Percentiles rank a stretch among this genome's conserved stretches.
Evolutionary conservation across 2,329 filamentous ascomycete species (phyloP).

Genomic region (Bipolaris zeicola): DNA sequence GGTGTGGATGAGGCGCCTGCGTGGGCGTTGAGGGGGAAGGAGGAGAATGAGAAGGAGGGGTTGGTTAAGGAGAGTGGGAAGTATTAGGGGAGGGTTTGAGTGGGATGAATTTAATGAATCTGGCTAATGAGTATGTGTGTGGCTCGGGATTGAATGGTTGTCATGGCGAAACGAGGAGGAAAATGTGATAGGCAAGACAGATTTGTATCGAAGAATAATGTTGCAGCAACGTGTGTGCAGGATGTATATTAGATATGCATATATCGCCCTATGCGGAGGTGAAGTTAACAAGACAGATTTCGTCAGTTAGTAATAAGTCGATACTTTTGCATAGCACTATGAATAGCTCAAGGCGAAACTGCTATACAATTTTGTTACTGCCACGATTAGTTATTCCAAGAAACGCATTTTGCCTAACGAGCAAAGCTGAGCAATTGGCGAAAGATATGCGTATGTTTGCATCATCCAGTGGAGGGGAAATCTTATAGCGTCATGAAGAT

Average conservation of each 20-base stretch:
- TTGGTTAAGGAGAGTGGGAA: conserved; percentile 55
- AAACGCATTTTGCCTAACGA: no score
- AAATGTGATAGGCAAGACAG: no score
- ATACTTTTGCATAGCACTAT: no score
- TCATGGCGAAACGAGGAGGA: no score
- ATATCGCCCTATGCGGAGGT: no score
- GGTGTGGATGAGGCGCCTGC: conserved; percentile 65
- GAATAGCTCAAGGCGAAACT: neutral
- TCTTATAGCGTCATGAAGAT: neutral
- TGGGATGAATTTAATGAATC: neutral
- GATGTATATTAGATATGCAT: no score
- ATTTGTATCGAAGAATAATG: no score
- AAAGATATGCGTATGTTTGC: neutral
- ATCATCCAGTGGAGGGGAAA: neutral
- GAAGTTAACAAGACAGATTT: neutral
- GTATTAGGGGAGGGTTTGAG: conserved; percentile 20
- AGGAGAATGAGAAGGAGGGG: conserved; percentile 62
- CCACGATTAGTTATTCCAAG: no score
- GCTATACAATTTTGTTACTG: neutral
- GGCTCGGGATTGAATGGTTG: no score
- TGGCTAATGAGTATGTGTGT: no score
- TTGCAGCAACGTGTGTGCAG: no score
- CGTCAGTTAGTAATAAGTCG: neutral
- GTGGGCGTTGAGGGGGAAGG: conserved; percentile 63
- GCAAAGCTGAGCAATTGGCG: neutral